Base-by-base conservation (phyloP, 2,329 filamentous ascomycete genomes). In the Metarhizium rileyi region DNA sequence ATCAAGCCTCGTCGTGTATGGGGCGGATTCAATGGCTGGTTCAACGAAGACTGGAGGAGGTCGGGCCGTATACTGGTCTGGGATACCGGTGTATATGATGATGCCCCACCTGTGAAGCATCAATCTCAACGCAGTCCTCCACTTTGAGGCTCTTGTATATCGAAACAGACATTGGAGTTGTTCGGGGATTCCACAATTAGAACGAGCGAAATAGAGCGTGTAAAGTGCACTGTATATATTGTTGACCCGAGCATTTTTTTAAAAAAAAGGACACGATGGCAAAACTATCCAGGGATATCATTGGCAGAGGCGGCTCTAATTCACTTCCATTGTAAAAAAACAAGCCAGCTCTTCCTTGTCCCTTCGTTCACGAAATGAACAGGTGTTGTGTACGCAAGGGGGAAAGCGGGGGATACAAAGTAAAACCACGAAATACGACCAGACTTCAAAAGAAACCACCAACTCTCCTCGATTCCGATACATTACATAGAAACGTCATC, bases 41-140 rank as follows among this genome's bases (percentile, higher is more conserved):
- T 82, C 60, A 79, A 78, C 54, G 81, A 84, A 60, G 81, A 84
- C 60, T 72, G 69, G 65, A 69, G 80, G 49, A 71, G 81, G 50
- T 62, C 67, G 2, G 81, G 81, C 1, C 68, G 70, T 53, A 67
- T 84, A 55, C 68, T 83, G 26, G 77, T 84, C 18, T 84, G 81
- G 81, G 73, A 78, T 42, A 76, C 73, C 3, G 68, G 69, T 4
- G 50, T 70, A 18, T 67, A 52, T 28, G 42, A 26, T 0, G 20
- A 36, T 18, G 44, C 36, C 14, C 42, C 48, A 4, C 18, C 0
- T 4, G 5, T 10, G 27, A 38, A 30, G 20, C 8, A 33, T n/a
- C 38, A 23, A 20, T 22, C 35, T 9, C 18, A 20, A 8, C 16
- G 43, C 12, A 18, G 7, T 18, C 10, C 18, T 20, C 28, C 12